phyloP scores from a whole-genome alignment of 192 early-diverging fungal genomes.

The Podila verticillata region DNA sequence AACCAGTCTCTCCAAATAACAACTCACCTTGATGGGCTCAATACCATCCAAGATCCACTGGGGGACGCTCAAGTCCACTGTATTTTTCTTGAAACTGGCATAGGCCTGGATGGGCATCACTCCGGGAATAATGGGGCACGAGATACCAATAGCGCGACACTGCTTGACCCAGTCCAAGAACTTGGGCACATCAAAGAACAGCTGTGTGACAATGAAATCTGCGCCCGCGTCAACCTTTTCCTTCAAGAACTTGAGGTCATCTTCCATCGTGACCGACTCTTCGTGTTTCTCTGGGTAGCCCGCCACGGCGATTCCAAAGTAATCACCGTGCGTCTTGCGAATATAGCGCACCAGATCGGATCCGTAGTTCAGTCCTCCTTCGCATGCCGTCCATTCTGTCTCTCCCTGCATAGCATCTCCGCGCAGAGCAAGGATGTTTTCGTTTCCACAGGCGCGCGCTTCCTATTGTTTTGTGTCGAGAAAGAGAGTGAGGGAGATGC shows the following conservation, averaged over 20 bases:
- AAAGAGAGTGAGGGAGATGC: not conserved
- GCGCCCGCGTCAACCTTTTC: constrained; percentile 91
- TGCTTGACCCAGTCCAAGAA: constrained; percentile 80
- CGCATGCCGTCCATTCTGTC: constrained; percentile 76
- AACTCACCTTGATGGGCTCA: constrained; percentile 79
- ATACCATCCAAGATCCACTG: constrained; percentile 72
- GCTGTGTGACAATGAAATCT: constrained; percentile 93
- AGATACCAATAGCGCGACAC: constrained; percentile 73
- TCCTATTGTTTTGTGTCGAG: constrained; percentile 30
- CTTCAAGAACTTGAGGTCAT: constrained; percentile 80
- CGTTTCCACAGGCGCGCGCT: constrained; percentile 87
- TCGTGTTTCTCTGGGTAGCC: constrained; percentile 94
- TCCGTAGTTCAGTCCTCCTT: constrained; percentile 81
- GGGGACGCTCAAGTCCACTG: constrained; percentile 76
- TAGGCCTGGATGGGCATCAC: constrained; percentile 95
- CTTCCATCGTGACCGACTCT: constrained; percentile 72
- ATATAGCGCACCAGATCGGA: constrained; percentile 89
- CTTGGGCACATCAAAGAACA: constrained; percentile 88
- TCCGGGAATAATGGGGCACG: constrained; percentile 84
- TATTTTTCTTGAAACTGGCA: constrained; percentile 86
- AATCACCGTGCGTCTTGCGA: constrained; percentile 80
- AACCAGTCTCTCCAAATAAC: no score
- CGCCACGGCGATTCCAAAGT: constrained; percentile 95
- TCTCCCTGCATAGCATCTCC: constrained; percentile 90
- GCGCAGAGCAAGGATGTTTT: constrained; percentile 93